Evolutionary conservation across 495 filamentous ascomycete species (phyloP).

Genomic region (Aspergillus sparsus): DNA sequence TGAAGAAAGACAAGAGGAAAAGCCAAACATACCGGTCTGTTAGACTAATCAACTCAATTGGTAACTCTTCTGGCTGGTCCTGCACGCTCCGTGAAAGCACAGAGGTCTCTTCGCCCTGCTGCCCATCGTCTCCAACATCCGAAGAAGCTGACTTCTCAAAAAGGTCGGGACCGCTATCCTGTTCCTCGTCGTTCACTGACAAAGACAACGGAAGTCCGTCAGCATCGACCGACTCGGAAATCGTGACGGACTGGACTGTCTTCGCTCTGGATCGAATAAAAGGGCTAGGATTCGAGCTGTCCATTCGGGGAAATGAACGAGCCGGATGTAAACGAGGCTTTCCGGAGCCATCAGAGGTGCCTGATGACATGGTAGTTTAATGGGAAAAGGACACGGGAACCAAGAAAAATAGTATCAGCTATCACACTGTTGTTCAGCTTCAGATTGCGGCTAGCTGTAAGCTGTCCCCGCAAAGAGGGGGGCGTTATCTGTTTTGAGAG

Average conservation of each 20-base stretch:
- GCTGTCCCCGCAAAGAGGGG: background rate
- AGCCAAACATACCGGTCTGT: conserved; percentile 70
- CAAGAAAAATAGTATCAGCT: background rate
- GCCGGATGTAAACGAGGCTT: conserved; percentile 41
- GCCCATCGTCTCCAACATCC: conserved; percentile 54
- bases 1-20: background rate
- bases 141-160: conserved; percentile 52
- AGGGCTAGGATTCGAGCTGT: conserved; percentile 44
- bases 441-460: background rate
- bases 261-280: conserved; percentile 57
- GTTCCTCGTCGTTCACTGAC: conserved; percentile 33
- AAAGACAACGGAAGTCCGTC: conserved; percentile 29
- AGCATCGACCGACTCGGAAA: conserved; percentile 43
- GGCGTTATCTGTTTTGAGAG: background rate
- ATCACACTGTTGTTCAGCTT: conserved; percentile 4
- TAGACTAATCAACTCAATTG: conserved; percentile 86
- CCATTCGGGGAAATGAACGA: conserved; percentile 59
- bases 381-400: conserved; percentile 13
- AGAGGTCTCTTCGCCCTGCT: conserved; percentile 44
- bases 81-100: conserved; percentile 51
- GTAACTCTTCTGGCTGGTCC: conserved; percentile 78
- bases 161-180: conserved; percentile 42
- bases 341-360: conserved; percentile 31
- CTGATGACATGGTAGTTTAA: conserved; percentile 28
- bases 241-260: conserved; percentile 59